Conservation (phyloP, 169 alveolate genomes). For the Hepatocystis sp. region DNA sequence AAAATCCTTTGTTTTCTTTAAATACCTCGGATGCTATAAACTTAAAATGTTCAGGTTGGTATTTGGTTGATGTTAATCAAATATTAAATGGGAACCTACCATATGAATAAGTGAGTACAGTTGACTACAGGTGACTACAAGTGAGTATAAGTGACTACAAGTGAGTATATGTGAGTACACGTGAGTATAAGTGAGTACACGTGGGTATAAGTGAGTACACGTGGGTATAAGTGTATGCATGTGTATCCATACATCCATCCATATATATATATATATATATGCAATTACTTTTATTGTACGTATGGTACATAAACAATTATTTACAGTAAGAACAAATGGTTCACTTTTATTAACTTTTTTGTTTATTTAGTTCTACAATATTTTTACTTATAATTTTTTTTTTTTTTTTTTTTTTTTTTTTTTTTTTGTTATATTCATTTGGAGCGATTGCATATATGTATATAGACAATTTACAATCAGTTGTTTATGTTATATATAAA, state of each 20-base stretch:
- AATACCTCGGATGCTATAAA: conserved; percentile 56
- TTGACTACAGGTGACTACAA: background rate
- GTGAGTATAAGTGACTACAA: background rate
- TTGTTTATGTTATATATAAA: too few relatives aligned
- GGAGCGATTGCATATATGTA: too few relatives aligned
- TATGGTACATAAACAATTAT: too few relatives aligned
- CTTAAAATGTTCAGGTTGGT: conserved; percentile 71
- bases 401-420: too few relatives aligned
- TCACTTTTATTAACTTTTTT: too few relatives aligned
- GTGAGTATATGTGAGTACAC: background rate
- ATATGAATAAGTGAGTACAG: conserved; percentile 16
- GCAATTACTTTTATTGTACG: too few relatives aligned
- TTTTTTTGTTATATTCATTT: too few relatives aligned
- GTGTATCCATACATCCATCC: background rate
- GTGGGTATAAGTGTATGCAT: background rate
- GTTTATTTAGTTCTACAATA: too few relatives aligned
- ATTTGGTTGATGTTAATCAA: conserved; percentile 70
- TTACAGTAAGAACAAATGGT: too few relatives aligned
- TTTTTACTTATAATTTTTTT: too few relatives aligned
- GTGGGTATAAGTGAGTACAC: background rate
- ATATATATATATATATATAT: conserved; percentile 3
- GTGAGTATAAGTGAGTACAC: background rate
- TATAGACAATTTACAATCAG: too few relatives aligned
- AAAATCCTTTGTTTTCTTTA: conserved; percentile 56
- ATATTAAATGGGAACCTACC: conserved; percentile 66